Evolutionary conservation across 2,329 filamentous ascomycete genomes (phyloP).

Genomic region (Geosmithia morbida): DNA sequence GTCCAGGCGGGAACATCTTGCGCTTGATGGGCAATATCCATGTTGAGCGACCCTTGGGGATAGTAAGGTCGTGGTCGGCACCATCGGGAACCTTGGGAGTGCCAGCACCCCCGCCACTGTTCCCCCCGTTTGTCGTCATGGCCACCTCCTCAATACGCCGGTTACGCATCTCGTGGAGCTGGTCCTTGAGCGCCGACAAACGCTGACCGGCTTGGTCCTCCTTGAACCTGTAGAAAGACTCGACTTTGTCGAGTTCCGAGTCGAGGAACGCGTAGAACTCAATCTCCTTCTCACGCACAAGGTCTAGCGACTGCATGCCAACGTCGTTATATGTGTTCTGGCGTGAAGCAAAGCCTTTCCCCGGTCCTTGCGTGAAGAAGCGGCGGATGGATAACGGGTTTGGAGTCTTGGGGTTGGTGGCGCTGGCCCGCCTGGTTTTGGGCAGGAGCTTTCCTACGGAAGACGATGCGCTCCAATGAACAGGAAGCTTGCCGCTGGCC

Average conservation of each 20-base stretch:
- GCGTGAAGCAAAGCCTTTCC: constrained; percentile 4
- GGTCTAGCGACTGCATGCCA: constrained; percentile 32
- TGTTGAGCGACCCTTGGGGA: neutral
- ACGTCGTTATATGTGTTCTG: constrained; percentile 20
- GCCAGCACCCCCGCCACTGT: neutral
- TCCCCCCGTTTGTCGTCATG: constrained; percentile 8
- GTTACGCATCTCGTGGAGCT: constrained; percentile 88
- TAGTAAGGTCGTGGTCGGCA: neutral
- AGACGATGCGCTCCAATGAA: neutral
- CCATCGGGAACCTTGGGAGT: neutral
- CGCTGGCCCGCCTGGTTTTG: neutral
- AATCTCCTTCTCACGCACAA: constrained; percentile 59
- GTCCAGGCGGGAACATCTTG: constrained; percentile 39
- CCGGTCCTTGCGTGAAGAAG: constrained; percentile 17
- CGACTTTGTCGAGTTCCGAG: constrained; percentile 76
- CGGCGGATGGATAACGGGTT: constrained; percentile 18
- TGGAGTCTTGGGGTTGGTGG: constrained; percentile 1
- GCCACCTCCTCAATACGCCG: constrained; percentile 60
- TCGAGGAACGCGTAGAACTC: constrained; percentile 85
- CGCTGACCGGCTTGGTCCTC: constrained; percentile 72
- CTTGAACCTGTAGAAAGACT: constrained; percentile 76
- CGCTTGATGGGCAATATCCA: constrained; percentile 41
- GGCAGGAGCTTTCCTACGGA: neutral
- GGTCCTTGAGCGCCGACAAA: constrained; percentile 57
- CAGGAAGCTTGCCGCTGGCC: neutral